Conservation (phyloP, 495 filamentous ascomycete species). For the Penicillium tannophilum region DNA sequence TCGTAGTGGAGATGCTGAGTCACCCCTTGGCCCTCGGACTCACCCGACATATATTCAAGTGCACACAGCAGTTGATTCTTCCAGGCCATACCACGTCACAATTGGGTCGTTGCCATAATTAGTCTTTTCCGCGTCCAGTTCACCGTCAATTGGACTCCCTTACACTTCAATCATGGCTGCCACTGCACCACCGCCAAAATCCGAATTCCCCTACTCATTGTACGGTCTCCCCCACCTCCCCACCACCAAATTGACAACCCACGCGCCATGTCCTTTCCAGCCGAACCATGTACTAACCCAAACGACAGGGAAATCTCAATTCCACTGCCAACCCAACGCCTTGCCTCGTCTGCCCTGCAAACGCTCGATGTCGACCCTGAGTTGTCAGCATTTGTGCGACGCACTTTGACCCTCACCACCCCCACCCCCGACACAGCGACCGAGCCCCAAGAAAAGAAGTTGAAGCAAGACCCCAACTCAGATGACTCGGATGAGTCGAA, state of each 20-base stretch:
- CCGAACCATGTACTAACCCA: slow-evolving; percentile 1
- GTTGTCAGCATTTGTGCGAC: slow-evolving; percentile 77
- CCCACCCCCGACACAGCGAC: slow-evolving; percentile 22
- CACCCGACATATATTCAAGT: neutral
- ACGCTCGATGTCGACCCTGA: slow-evolving; percentile 85
- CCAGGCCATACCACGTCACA: neutral
- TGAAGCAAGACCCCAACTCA: slow-evolving; percentile 25
- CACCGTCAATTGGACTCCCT: neutral
- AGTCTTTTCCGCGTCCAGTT: neutral
- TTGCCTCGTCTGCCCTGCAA: slow-evolving; percentile 75
- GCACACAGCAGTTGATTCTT: neutral
- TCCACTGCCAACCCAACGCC: slow-evolving; percentile 79
- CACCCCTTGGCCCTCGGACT: neutral
- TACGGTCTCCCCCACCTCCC: slow-evolving; percentile 33
- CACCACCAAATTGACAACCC: neutral
- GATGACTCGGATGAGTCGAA: slow-evolving; percentile 44
- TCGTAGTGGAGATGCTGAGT: slow-evolving; percentile 2
- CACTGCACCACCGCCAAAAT: slow-evolving; percentile 29
- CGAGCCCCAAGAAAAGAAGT: slow-evolving; percentile 32
- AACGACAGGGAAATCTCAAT: slow-evolving; percentile 68
- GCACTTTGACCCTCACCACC: slow-evolving; percentile 62
- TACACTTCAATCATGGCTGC: slow-evolving; percentile 20
- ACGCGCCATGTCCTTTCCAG: neutral
- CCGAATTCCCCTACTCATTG: slow-evolving; percentile 73
- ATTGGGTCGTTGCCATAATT: neutral